A percentile compares a stretch with the other conserved stretches of the same genome.
Conservation (phyloP, 768 basidiomycete genomes). For the Chalciporus sphaerocephalus region DNA sequence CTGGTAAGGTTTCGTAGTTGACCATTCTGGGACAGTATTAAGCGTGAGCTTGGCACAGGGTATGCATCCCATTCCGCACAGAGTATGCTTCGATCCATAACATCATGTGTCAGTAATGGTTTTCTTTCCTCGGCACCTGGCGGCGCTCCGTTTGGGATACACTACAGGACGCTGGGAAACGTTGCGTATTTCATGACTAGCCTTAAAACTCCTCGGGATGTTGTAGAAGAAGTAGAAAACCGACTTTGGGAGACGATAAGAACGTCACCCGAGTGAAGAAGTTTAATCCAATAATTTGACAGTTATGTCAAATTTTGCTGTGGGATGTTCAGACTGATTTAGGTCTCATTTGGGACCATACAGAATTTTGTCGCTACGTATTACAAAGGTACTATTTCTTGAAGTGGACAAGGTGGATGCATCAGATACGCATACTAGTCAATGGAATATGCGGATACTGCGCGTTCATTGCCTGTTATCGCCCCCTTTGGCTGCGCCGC, state of each 20-base stretch:
- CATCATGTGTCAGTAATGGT: slow-evolving; percentile 22
- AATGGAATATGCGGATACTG: background rate
- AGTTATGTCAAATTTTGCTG: too few species aligned
- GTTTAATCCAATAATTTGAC: background rate
- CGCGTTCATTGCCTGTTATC: background rate
- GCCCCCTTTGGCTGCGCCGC: background rate
- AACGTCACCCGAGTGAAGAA: background rate
- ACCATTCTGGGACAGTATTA: background rate
- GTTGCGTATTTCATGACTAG: slow-evolving; percentile 92
- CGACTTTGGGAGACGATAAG: slow-evolving; percentile 47
- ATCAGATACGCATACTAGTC: background rate
- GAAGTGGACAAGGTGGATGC: too few species aligned
- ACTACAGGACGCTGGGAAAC: slow-evolving; percentile 86
- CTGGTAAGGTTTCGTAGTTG: slow-evolving; percentile 40
- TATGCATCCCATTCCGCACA: slow-evolving; percentile 66
- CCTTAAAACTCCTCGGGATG: slow-evolving; percentile 59
- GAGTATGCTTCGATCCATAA: slow-evolving; percentile 51
- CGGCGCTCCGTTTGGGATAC: slow-evolving; percentile 60
- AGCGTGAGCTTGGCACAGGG: slow-evolving; percentile 31
- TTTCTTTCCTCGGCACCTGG: slow-evolving; percentile 43
- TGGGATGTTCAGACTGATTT: too few species aligned
- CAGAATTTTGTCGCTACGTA: too few species aligned
- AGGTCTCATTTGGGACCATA: too few species aligned
- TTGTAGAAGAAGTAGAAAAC: slow-evolving; percentile 58
- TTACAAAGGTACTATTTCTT: too few species aligned